Base-by-base conservation (phyloP, 352 stramenopile genomes). In the Peronospora destructor region DNA sequence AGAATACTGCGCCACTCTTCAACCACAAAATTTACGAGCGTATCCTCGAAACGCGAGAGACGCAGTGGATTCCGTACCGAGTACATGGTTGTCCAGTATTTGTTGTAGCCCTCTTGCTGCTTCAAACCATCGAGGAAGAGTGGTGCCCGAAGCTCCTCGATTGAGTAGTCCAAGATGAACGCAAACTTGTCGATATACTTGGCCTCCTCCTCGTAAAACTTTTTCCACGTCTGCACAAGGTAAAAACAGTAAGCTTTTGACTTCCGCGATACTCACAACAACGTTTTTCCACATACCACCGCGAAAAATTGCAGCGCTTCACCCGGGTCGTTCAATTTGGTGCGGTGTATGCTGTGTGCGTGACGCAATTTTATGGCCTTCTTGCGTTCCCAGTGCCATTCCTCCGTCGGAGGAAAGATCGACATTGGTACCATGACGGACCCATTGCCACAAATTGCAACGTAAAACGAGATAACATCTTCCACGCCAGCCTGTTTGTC, bases 151-250 rank as follows among this genome's bases (percentile, higher is more conserved):
- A 91, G 90, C 41, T 88, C 81, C 21, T 80, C 64, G 13, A 91
- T 59, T 1, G 52, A 62, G 6, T 73, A 70, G 53, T 91, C 81
- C 23, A 91, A 56, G 40, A 91, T 40, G 41, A 91, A 90, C 16
- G 68, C 68, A 45, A 90, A 91, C 56, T 89, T 87, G 66, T 91
- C 81, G 47, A 71, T 86, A 73, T 89, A 89, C 62, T 87, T 89
- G 49, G 81, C 81, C 32, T 91, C 78, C 53, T 91, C 81, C 14
- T 91, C 81, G 55, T 89, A 91, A 63, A 87, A 89, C 56, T 91
- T 91, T 54, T 88, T 89, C 81, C 81, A 91, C 35, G 81, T 89
- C 71, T 81, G 26, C 32, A 59, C 8, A 52, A 29, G 5, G 11
- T 41, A 13, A 35, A 13, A 19, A 47, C 11, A 11, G 7, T 46